phyloP scores from a whole-genome alignment of 2,329 filamentous ascomycete genomes.

The Hypoxylon sp. region DNA sequence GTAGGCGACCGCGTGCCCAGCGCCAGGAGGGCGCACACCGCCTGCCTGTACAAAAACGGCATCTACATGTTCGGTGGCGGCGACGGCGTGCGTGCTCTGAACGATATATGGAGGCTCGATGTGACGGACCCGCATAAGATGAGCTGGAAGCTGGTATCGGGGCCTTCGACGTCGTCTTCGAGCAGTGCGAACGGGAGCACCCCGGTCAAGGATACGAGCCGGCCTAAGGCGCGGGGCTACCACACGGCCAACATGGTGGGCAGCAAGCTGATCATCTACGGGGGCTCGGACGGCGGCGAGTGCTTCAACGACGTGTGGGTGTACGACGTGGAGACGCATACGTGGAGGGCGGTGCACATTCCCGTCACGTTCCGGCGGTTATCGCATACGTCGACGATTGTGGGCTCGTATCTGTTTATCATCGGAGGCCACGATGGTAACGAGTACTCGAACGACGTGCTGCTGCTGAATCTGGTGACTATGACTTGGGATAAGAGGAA shows the following conservation, averaged over 20 bases:
- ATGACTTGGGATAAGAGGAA: constrained; percentile 80
- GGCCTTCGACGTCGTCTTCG: constrained; percentile 47
- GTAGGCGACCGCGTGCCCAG: constrained; percentile 71
- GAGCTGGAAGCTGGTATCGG: constrained; percentile 76
- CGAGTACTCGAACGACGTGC: constrained; percentile 78
- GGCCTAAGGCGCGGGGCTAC: constrained; percentile 76
- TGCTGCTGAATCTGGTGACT: constrained; percentile 78
- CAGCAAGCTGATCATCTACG: constrained; percentile 79
- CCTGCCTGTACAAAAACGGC: constrained; percentile 79
- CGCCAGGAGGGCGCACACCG: constrained; percentile 76
- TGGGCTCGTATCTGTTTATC: constrained; percentile 79
- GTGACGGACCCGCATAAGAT: constrained; percentile 76
- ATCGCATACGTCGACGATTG: constrained; percentile 77
- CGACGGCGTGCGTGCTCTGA: constrained; percentile 77
- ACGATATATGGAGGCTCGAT: constrained; percentile 81
- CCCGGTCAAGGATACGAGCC: constrained; percentile 48
- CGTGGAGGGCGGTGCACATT: constrained; percentile 73
- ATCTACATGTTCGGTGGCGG: constrained; percentile 81
- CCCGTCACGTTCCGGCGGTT: constrained; percentile 74
- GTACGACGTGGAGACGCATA: constrained; percentile 74
- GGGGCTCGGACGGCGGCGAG: constrained; percentile 78
- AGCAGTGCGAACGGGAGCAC: constrained; percentile 32
- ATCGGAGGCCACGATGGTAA: constrained; percentile 78
- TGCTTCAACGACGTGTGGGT: constrained; percentile 83
- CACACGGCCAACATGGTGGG: constrained; percentile 82